Conservation (phyloP, 2,329 filamentous ascomycete genomes). For the Stachybotrys chartarum region DNA sequence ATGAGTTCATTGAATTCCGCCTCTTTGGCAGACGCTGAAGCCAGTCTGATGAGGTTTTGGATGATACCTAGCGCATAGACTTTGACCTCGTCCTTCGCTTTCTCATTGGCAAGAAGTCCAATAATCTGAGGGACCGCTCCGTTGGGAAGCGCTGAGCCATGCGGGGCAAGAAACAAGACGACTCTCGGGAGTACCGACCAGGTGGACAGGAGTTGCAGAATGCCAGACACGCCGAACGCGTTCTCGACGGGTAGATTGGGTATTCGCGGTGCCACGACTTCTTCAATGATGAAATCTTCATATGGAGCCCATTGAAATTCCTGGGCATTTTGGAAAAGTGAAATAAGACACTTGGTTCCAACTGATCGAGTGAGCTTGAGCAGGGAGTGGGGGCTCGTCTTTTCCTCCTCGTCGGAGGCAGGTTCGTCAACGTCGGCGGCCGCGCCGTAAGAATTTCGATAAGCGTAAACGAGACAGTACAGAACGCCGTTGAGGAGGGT, state of each 20-base stretch:
- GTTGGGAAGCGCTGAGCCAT: slow-evolving; percentile 36
- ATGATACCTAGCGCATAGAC: slow-evolving; percentile 73
- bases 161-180: slow-evolving; percentile 55
- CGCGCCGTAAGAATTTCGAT: slow-evolving; percentile 45
- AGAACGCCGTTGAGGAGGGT: slow-evolving; percentile 70
- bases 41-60: slow-evolving; percentile 57
- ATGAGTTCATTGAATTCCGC: slow-evolving; percentile 51
- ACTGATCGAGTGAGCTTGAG: slow-evolving; percentile 60
- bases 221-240: slow-evolving; percentile 78
- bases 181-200: slow-evolving; percentile 67
- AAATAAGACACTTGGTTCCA: slow-evolving; percentile 75
- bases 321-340: slow-evolving; percentile 68
- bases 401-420: slow-evolving; percentile 33
- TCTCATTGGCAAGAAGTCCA: slow-evolving; percentile 63
- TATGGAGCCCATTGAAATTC: slow-evolving; percentile 68
- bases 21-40: slow-evolving; percentile 45
- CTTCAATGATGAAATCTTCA: slow-evolving; percentile 60
- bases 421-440: slow-evolving; percentile 25
- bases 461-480: slow-evolving; percentile 71
- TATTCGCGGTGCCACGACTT: slow-evolving; percentile 71
- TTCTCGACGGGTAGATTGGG: slow-evolving; percentile 77
- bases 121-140: slow-evolving; percentile 65
- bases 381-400: slow-evolving; percentile 46
- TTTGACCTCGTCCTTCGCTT: slow-evolving; percentile 81
- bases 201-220: slow-evolving; percentile 71